Evolutionary conservation across 225 moss, liverwort and hornwort genomes (phyloP).

Genomic region (Ulota crispa): DNA sequence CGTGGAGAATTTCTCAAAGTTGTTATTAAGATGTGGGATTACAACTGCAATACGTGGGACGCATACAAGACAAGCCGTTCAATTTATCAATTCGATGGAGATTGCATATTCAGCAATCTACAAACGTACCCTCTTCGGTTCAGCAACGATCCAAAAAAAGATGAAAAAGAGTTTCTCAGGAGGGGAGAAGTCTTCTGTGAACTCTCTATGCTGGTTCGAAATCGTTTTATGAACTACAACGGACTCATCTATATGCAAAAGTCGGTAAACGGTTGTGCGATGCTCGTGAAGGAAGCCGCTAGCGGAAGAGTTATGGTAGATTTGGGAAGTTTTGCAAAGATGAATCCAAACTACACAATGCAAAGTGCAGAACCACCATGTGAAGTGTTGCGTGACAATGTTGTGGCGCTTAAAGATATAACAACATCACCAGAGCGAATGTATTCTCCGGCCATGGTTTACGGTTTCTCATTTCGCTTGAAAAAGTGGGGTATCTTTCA

Average conservation of each 20-base stretch:
- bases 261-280: background rate
- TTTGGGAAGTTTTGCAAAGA: conserved; percentile 20
- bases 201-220: background rate
- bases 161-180: background rate
- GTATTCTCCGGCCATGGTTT: conserved; percentile 36
- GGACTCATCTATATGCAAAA: conserved; percentile 21
- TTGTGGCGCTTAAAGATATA: background rate
- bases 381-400: conserved; percentile 16
- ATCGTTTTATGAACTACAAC: conserved; percentile 16
- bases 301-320: conserved; percentile 31
- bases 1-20: background rate
- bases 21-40: conserved; percentile 11
- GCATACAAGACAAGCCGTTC: background rate
- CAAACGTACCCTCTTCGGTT: background rate
- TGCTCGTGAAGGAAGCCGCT: background rate
- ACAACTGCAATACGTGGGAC: conserved; percentile 6
- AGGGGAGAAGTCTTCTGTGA: conserved; percentile 8
- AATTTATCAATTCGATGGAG: background rate
- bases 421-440: background rate
- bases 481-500: conserved; percentile 47
- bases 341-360: conserved; percentile 24
- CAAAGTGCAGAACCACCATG: background rate
- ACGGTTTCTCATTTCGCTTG: conserved; percentile 40
- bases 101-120: background rate
- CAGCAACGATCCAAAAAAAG: background rate